Evolutionary conservation across 106 monocot genomes (phyloP), one percentile per base, ranked within the genome.

Genomic region (Dendrobium catenatum): DNA sequence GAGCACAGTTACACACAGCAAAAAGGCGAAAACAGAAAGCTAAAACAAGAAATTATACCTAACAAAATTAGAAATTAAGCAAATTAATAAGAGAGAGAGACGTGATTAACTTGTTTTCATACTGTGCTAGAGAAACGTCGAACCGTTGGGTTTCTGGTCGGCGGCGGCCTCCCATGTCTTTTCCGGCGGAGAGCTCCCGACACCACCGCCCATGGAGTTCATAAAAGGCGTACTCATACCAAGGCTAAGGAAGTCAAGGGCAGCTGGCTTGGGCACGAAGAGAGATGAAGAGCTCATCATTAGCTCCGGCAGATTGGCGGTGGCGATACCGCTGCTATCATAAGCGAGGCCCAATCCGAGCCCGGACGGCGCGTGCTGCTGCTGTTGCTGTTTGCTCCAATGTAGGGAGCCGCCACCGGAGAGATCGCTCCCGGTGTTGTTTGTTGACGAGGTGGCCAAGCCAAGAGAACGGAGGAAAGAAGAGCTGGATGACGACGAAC

Each of bases 201-300:
- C 29, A 13, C 68, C 68, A 22, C 70, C 70, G 70, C 70, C 33
- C 70, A 70, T 70, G 16, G 70, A 70, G 24, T 9, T 33, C 31
- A 70, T 37, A 22, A 70, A 70, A 9, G 82, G 82, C 5, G 70
- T 82, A 9, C 88, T 88, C 80, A 89, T 88, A 20, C 91, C 93
- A 37, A 96, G 72, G 3, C 96, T 93, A 1, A 96, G 80, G 16
- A 96, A 90, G 70, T 96, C 96, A 82, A 93, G 61, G 0, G 94
- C 93, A 1, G 98, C 85, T 27, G 94, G 91, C 72, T 90, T 91
- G 1, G 83, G 41, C 73, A 80, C 89, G 13, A 76, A 49, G 11
- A 76, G 22, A 10, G 76, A 49, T 0, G 76, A 76, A 19, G 74
- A 20, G 74, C 74, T 20, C 74, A 74, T 42, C 40, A 74, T 42